A percentile compares a stretch with the other conserved stretches of the same genome.
Conservation (phyloP, 305 asterid genomes). For the Fraxinus baroniana region DNA sequence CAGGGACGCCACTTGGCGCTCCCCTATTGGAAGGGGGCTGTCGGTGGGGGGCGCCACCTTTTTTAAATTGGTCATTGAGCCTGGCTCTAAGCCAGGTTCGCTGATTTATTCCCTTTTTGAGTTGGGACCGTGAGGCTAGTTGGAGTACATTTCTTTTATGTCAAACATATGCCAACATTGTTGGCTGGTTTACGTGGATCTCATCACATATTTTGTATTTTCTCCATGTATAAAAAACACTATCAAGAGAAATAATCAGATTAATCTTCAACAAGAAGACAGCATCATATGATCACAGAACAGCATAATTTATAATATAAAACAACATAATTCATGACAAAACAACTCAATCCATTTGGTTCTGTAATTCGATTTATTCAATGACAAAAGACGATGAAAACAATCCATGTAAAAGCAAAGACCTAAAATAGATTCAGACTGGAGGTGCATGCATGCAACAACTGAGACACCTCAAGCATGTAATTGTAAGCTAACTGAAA, state of each 20-base stretch:
- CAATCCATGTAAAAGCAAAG: background rate
- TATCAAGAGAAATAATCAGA: background rate
- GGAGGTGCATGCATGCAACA: background rate
- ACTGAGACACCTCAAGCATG: background rate
- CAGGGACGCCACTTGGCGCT: no score
- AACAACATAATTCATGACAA: background rate
- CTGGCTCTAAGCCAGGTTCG: no score
- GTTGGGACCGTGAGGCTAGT: background rate
- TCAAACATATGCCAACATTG: background rate
- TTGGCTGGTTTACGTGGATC: background rate
- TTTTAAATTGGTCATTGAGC: no score
- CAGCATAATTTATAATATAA: background rate
- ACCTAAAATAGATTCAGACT: background rate
- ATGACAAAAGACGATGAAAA: background rate
- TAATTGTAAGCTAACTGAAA: background rate
- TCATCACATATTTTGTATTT: background rate
- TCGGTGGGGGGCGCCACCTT: no score
- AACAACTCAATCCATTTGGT: background rate
- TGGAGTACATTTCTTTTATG: background rate
- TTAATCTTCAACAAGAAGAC: background rate
- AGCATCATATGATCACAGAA: background rate
- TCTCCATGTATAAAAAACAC: background rate
- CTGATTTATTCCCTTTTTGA: background rate
- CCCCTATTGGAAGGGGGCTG: no score
- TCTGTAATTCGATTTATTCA: background rate